phyloP scores from a whole-genome alignment of 352 stramenopile species.

The Pythium phragmitis region DNA sequence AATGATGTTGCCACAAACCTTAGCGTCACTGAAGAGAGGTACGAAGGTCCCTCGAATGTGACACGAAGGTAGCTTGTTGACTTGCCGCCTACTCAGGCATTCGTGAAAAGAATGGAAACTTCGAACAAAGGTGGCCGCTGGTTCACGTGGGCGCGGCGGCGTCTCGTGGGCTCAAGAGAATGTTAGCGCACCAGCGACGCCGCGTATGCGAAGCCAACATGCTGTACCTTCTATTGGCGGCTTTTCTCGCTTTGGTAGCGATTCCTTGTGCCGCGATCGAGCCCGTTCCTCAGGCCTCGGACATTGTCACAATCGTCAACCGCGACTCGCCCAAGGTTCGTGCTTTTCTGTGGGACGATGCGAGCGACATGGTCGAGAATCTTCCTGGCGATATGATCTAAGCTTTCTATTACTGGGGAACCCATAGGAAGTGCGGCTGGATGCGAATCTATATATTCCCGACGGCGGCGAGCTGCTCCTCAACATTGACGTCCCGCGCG shows the following conservation, averaged over 20 bases:
- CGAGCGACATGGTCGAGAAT: background rate
- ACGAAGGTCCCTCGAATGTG: background rate
- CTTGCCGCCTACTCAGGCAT: background rate
- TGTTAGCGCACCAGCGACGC: background rate
- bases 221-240: background rate
- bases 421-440: slow-evolving; percentile 48
- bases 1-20: slow-evolving; percentile 13
- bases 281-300: slow-evolving; percentile 44
- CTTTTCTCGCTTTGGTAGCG: background rate
- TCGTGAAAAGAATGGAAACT: background rate
- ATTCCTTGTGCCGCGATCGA: slow-evolving; percentile 30
- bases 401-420: background rate
- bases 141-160: background rate
- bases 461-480: slow-evolving; percentile 69
- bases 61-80: slow-evolving; percentile 21
- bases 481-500: slow-evolving; percentile 57
- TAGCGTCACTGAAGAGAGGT: slow-evolving; percentile 8
- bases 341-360: background rate
- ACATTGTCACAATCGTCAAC: slow-evolving; percentile 53
- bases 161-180: background rate
- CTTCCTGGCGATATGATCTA: background rate
- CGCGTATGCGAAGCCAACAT: background rate
- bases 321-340: slow-evolving; percentile 38
- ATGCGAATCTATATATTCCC: slow-evolving; percentile 71
- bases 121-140: background rate